Evolutionary conservation across 2,329 filamentous ascomycete species (phyloP), one percentile per base, ranked within the genome.

Genomic region (Fusarium begoniae): DNA sequence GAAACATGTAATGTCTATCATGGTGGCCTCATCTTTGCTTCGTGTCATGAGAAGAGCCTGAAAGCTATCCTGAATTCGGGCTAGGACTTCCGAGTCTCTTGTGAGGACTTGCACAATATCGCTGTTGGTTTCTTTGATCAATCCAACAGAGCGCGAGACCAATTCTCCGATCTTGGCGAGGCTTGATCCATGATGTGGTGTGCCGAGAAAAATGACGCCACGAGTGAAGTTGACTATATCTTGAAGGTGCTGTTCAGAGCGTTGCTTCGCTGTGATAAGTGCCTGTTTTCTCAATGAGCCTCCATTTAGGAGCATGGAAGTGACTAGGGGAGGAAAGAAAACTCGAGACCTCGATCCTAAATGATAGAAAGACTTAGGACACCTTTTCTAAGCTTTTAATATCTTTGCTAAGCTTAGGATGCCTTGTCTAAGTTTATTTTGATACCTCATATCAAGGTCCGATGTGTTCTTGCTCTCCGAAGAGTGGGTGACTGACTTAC

Each of bases 91-190:
- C 1, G 74, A 76, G 32, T 76, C 69, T 2, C 41, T 48, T 20
- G 50, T 64, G 1, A 73, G 66, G 0, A 73, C 59, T 11, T 41
- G 30, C 0, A 75, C 47, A 14, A 76, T 76, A 5, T 65, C 66
- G 38, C 54, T 62, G 15, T 76, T 76, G n/a, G 72, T 71, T 5
- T 69, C 53, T 45, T 70, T 76, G 30, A 76, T 40, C 6, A 70
- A 9, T 11, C 69, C 64, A 2, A 71, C 45, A 1, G 63, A 71
- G 6, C 62, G 73, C 0, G 73, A 72, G 15, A 67, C 24, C 17
- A 71, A 9, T 17, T 68, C 64, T 4, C 69, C 74, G 32, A 68
- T 66, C 18, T 56, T 66, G 6, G 69, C 65, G 10, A 75, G 71
- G 4, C 61, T 72, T 12, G 72, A 68, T 17, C 74, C 74, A 24